Evolutionary conservation across 208 protist species (phyloP), one percentile per base, ranked within the genome.

Genomic region (Trypanosoma rangeli): DNA sequence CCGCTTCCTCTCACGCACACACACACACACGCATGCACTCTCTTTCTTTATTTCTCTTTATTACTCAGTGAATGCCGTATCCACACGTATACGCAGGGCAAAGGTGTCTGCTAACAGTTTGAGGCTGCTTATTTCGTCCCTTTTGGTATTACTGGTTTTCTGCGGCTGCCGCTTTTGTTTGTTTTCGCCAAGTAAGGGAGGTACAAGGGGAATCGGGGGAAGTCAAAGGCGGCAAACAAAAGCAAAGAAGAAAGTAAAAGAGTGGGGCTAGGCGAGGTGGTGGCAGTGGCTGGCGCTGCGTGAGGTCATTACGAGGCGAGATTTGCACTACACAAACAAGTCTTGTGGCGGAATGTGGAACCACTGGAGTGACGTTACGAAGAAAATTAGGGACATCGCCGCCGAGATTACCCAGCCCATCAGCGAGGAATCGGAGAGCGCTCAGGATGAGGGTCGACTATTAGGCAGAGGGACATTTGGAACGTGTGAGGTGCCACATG

Each of bases 361-460:
- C 44, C 87, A 92, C 78, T 90, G 82, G 83, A 85, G 55, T 24
- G 82, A 78, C 24, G 83, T 86, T 46, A 84, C 79, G n/a, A 73
- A 81, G 37, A 87, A 86, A 58, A 67, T 94, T 13, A 94, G 89
- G 62, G 82, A 87, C 39, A 79, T 94, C 28, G 86, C 89, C 7
- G 84, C 85, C 46, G 86, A 92, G 44, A 87, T 94, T 46, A 79
- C 86, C 8, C 71, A 80, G 1, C 89, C 89, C 1, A 76, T 79
- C 16, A 89, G 79, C 72, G 84, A 88, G 39, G 46, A 76, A 68
- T 20, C 64, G 65, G 50, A 70, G 64, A 28, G 35, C 62, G 46
- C 9, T 52, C 37, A 72, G 12, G 37, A 65, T 15, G 28, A 67
- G 1, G n/a, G 0, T 29, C 18, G 15, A n/a, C 12, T 16, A 0